Evolutionary conservation across 306 rosid genomes (phyloP).

Genomic region (Sicyos edulis): DNA sequence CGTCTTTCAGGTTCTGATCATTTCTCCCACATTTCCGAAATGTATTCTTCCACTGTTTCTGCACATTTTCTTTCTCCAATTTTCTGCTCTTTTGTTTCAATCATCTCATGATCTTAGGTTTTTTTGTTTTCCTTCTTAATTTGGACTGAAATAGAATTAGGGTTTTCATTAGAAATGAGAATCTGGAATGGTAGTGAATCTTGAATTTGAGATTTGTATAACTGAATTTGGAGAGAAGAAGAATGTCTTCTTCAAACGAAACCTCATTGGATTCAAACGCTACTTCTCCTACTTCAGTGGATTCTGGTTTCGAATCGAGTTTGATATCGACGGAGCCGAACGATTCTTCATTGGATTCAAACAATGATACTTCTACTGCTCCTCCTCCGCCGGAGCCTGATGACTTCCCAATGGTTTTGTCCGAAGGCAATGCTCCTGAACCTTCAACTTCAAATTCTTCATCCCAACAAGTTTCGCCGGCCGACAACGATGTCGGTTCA

Average conservation of each 20-base stretch:
- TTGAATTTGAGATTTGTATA: conserved; percentile 1
- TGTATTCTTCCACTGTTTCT: not conserved
- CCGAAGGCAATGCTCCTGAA: not conserved
- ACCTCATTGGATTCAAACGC: too few relatives aligned
- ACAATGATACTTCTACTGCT: not conserved
- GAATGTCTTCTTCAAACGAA: conserved; percentile 16
- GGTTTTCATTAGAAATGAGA: not conserved
- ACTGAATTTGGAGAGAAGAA: not conserved
- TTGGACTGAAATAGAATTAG: not conserved
- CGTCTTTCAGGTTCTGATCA: not conserved
- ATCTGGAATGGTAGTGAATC: not conserved
- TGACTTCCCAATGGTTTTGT: not conserved
- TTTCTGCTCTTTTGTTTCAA: not conserved
- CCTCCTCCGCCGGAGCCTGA: not conserved
- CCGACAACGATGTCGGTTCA: not conserved
- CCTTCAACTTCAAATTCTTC: not conserved
- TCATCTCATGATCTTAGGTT: not conserved
- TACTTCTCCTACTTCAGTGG: conserved; percentile 6
- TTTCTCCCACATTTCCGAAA: not conserved
- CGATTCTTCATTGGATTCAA: not conserved
- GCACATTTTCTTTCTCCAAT: too few relatives aligned
- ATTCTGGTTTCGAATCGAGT: not conserved
- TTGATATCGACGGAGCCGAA: not conserved
- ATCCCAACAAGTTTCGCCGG: not conserved
- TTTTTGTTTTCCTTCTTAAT: not conserved